Conservation (phyloP, 129 eudicot species). For the Pulicaria dysenterica region DNA sequence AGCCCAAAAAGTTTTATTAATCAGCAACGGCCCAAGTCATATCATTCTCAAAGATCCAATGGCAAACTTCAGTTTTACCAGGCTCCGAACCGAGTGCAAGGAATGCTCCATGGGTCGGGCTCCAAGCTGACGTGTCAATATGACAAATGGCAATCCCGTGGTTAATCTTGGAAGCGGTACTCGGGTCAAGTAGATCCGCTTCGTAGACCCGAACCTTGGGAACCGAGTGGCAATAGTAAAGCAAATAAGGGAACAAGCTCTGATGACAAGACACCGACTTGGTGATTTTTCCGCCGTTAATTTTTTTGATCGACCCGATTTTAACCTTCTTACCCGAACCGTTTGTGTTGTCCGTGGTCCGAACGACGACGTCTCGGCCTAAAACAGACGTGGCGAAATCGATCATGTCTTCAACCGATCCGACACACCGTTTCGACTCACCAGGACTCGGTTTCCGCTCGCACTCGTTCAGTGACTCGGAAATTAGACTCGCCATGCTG, state of each 20-base stretch:
- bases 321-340: conserved; percentile 68
- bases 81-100: conserved; percentile 83
- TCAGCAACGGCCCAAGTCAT: conserved; percentile 86
- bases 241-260: conserved; percentile 74
- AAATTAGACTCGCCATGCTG: conserved; percentile 46
- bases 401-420: conserved; percentile 89
- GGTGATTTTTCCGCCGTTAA: conserved; percentile 80
- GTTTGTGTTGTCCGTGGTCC: conserved; percentile 56
- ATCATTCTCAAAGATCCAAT: conserved; percentile 95
- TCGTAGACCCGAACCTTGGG: conserved; percentile 94
- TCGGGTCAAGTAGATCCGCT: conserved; percentile 82
- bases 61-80: conserved; percentile 91
- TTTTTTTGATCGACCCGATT: conserved; percentile 63
- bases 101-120: conserved; percentile 83
- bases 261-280: conserved; percentile 92
- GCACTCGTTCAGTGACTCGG: conserved; percentile 56
- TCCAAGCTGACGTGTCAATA: conserved; percentile 82
- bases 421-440: conserved; percentile 86
- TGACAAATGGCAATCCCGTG: conserved; percentile 92
- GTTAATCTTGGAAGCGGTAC: conserved; percentile 58
- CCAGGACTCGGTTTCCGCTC: conserved; percentile 85
- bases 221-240: conserved; percentile 92
- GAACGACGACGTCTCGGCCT: conserved; percentile 67
- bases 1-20: conserved; percentile 33
- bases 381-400: conserved; percentile 80